These are phyloP conservation scores for Talinum fruticosum DNA, from an alignment of 148 eudicot genomes.

Conservation along the genomic window DNA sequence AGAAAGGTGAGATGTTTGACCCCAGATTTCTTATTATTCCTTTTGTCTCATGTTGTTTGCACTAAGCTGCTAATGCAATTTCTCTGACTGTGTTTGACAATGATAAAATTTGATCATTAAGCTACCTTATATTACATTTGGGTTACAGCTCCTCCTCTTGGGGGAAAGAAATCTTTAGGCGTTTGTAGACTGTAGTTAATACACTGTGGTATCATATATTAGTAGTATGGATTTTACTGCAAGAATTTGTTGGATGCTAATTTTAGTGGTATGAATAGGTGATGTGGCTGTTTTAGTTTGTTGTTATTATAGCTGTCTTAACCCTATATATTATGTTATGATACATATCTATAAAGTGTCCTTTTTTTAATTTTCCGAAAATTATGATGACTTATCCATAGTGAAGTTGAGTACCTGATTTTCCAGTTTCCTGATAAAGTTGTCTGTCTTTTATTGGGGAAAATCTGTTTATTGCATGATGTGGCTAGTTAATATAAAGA, in stretches of 20 bases:
- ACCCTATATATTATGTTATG: background rate
- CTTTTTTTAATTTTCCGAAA: too few species aligned
- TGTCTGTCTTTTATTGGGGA: too few species aligned
- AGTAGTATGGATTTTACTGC: background rate
- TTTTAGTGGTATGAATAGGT: background rate
- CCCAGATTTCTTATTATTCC: background rate
- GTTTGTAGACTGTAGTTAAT: too few species aligned
- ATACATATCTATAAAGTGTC: background rate
- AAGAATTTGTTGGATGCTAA: background rate
- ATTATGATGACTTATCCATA: too few species aligned
- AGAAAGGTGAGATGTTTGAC: constrained; percentile 46
- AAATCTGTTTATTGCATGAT: too few species aligned
- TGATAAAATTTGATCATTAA: background rate
- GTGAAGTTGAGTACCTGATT: too few species aligned
- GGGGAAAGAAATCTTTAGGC: background rate
- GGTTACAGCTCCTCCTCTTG: background rate
- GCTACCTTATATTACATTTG: background rate
- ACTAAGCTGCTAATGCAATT: background rate
- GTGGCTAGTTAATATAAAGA: too few species aligned
- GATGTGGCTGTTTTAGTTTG: background rate
- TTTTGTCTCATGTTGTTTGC: background rate
- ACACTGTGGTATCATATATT: background rate
- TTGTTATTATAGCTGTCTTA: background rate
- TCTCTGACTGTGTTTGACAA: background rate
- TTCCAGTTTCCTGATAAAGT: too few species aligned